A percentile compares a stretch with the other conserved stretches of the same genome.
Conservation (phyloP, 306 rosid species). For the Herpetospermum pedunculosum region DNA sequence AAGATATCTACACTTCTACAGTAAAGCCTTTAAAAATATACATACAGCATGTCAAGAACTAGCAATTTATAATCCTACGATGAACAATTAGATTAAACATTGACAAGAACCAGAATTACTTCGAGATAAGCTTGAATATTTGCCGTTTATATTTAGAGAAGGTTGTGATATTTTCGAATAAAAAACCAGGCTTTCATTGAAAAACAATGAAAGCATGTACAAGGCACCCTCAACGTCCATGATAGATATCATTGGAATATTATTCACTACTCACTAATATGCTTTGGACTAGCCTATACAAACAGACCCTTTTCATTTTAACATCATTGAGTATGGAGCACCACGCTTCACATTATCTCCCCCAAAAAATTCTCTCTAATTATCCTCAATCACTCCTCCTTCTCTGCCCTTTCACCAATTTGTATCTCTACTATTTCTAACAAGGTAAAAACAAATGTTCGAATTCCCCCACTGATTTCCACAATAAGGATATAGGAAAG, state of each 20-base stretch:
- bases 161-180: too few relatives aligned
- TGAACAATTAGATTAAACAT: neutral
- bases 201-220: too few relatives aligned
- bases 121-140: neutral
- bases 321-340: neutral
- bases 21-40: neutral
- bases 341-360: neutral
- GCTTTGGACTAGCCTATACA: neutral
- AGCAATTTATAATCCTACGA: neutral
- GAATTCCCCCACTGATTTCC: neutral
- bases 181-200: too few relatives aligned
- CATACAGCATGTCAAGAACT: neutral
- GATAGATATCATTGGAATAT: neutral
- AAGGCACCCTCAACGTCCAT: neutral
- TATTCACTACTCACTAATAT: neutral
- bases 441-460: neutral
- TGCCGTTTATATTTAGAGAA: too few relatives aligned
- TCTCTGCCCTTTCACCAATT: neutral
- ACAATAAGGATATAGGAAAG: neutral
- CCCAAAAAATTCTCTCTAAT: neutral
- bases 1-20: neutral
- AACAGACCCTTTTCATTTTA: neutral
- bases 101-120: neutral
- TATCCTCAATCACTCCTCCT: neutral
- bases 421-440: neutral